Evolutionary conservation across 805 yeast genomes (phyloP), one percentile per base, ranked within the genome.

Genomic region (Maudiozyma saulgeensis): DNA sequence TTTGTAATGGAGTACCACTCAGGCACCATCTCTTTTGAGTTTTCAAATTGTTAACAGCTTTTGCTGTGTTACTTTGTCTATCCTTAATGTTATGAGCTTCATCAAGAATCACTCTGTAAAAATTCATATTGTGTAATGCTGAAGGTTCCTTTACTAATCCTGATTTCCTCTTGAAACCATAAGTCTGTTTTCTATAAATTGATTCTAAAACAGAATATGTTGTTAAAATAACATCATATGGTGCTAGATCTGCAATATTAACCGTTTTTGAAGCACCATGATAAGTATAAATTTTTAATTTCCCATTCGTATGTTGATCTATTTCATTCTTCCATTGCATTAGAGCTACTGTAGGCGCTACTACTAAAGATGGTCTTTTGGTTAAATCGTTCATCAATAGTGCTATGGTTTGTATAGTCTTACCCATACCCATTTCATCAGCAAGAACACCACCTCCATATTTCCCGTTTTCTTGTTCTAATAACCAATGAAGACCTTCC

Each of bases 401-500:
- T 0, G 95, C 93, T 53, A 93, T 91, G 38, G 96, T 91, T 68
- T 93, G 99, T 45, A 93, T 90, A 0, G 99, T 93, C 60, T 93
- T 93, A 54, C 99, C 99, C 98, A 93, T 91, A 37, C 99, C 99
- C 99, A 93, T 93, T 68, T 93, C 99, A 71, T 93, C 99, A 5
- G 99, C 98, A 44, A 93, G 71, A 9, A 93, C 83, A 15, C 98
- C 99, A 25, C 99, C 99, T 15, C 77, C 74, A 66, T 84, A 91
- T 41, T 73, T 76, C 23, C 86, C 74, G 21, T 80, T 81, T 61
- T 91, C 98, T 68, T 91, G 98, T 45, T 79, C 74, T 13, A 78
- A 57, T 52, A 93, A 74, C 99, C 99, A 93, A 59, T 84, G 78
- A 44, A 93, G 71, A 18, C 99, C 99, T 70, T 93, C 99, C 15